Conservation (phyloP, 2,329 filamentous ascomycete species). For the Penicillium paneum region DNA sequence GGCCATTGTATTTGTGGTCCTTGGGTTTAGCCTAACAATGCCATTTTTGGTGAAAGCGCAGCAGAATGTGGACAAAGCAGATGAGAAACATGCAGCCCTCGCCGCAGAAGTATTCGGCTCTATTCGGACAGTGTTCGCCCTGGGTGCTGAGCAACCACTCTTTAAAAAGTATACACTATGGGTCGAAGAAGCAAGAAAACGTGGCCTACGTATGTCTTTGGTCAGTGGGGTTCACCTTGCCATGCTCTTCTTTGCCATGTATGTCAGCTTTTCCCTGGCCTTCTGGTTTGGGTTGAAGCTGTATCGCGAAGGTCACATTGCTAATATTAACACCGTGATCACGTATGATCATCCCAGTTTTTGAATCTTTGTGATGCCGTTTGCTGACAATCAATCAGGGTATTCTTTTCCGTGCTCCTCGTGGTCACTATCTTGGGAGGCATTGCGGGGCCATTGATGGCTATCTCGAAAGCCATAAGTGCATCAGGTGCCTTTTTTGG, state of each 20-base stretch:
- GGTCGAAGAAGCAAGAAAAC: slow-evolving; percentile 37
- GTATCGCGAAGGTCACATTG: slow-evolving; percentile 34
- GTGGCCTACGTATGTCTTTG: slow-evolving; percentile 29
- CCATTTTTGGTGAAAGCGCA: slow-evolving; percentile 36
- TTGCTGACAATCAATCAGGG: slow-evolving; percentile 19
- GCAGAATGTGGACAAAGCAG: slow-evolving; percentile 37
- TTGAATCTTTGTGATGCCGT: not conserved
- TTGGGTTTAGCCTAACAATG: slow-evolving; percentile 31
- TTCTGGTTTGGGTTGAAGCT: slow-evolving; percentile 41
- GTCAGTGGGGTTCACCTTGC: slow-evolving; percentile 33
- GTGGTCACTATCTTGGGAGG: slow-evolving; percentile 27
- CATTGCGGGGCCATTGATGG: slow-evolving; percentile 35
- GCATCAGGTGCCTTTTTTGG: slow-evolving; percentile 33
- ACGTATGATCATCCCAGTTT: slow-evolving; percentile 23
- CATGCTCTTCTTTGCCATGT: slow-evolving; percentile 38
- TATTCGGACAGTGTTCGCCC: slow-evolving; percentile 46
- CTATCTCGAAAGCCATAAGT: slow-evolving; percentile 35
- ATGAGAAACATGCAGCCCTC: slow-evolving; percentile 38
- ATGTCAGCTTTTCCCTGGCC: slow-evolving; percentile 34
- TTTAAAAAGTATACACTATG: slow-evolving; percentile 36
- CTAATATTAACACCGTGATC: slow-evolving; percentile 36
- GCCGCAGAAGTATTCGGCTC: slow-evolving; percentile 44
- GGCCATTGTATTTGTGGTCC: slow-evolving; percentile 43
- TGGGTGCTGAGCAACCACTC: slow-evolving; percentile 42
- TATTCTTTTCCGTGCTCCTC: slow-evolving; percentile 36